Conservation (phyloP, 2,329 filamentous ascomycete species). For the Clonostachys solani region DNA sequence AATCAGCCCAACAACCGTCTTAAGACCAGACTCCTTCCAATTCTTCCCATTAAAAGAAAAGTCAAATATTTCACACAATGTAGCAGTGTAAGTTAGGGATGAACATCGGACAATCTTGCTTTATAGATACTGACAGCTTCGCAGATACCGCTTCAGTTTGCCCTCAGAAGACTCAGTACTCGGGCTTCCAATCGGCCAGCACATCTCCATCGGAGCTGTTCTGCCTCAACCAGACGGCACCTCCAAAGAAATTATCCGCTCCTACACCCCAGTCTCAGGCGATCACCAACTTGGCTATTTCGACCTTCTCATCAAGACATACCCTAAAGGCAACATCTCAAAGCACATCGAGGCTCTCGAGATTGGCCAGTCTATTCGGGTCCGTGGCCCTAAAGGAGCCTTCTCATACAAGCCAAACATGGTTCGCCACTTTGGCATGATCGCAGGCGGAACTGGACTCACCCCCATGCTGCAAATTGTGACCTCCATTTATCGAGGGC, state of each 20-base stretch:
- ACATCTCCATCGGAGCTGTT: constrained; percentile 21
- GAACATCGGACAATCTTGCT: no score
- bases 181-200: not conserved
- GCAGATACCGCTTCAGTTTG: constrained; percentile 51
- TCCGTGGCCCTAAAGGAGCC: constrained; percentile 92
- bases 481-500: not conserved
- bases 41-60: no score
- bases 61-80: no score
- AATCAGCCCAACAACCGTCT: no score
- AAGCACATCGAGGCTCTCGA: constrained; percentile 52
- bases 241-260: not conserved
- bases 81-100: no score
- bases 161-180: not conserved
- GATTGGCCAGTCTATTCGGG: constrained; percentile 83
- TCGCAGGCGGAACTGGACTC: not conserved
- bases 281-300: not conserved
- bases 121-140: no score
- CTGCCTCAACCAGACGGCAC: constrained; percentile 43
- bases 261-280: not conserved
- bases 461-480: not conserved
- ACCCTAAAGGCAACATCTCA: not conserved
- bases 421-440: not conserved
- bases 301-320: not conserved
- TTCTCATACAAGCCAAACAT: constrained; percentile 91
- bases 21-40: no score